phyloP scores from a whole-genome alignment of 164 flowering plant genomes.

The Berberis vulgaris region DNA sequence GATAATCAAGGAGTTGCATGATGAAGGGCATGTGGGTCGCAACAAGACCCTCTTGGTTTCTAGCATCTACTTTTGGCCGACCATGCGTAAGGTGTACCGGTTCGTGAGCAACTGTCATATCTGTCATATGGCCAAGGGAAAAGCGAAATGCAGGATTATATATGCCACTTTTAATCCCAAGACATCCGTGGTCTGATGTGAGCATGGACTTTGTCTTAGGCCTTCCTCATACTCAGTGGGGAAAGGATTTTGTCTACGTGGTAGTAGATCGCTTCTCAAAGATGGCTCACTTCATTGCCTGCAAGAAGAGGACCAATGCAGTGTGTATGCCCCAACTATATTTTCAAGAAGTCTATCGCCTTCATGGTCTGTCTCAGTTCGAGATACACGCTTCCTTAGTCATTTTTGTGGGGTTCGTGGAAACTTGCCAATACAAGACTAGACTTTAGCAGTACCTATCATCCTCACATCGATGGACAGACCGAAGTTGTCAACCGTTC shows the following conservation, averaged over 20 bases:
- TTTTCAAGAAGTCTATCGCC: neutral
- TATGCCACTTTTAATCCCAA: neutral
- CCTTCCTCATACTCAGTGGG: neutral
- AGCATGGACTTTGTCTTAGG: neutral
- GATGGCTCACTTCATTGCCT: constrained; percentile 7
- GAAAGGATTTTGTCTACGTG: constrained; percentile 1
- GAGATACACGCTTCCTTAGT: too few species aligned
- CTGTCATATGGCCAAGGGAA: neutral
- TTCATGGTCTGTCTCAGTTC: neutral
- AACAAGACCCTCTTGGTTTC: neutral
- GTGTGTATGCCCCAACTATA: neutral
- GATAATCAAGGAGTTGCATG: constrained; percentile 4
- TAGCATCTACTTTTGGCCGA: constrained; percentile 1
- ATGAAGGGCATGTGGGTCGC: constrained; percentile 1
- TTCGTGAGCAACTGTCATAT: neutral
- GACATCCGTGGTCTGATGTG: neutral
- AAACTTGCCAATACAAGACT: too few species aligned
- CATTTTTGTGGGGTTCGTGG: too few species aligned
- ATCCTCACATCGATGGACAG: too few species aligned
- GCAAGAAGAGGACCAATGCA: neutral
- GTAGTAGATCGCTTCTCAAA: constrained; percentile 4
- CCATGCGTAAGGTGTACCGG: neutral
- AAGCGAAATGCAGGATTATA: neutral
- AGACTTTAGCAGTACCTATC: too few species aligned
- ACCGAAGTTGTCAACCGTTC: too few species aligned